A percentile compares a stretch with the other conserved stretches of the same genome.
These are phyloP conservation scores for Gardenia jasminoides DNA, from an alignment of 257 asterid genomes.

Conservation along the genomic window DNA sequence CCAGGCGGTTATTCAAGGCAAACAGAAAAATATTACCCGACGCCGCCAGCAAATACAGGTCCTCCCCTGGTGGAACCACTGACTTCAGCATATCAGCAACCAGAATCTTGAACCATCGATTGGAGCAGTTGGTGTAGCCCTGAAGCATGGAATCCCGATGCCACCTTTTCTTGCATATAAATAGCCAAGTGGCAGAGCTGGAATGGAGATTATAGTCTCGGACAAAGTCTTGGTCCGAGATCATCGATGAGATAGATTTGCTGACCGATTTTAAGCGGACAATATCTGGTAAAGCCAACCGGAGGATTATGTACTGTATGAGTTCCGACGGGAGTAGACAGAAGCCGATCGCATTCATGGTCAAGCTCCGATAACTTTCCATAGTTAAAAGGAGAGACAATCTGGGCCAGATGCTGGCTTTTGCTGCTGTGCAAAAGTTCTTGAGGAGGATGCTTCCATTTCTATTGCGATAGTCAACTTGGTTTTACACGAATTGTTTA, in stretches of 20 bases:
- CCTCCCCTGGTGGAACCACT: slow-evolving; percentile 44
- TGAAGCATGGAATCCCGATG: slow-evolving; percentile 40
- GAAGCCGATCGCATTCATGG: slow-evolving; percentile 37
- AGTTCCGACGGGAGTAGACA: slow-evolving; percentile 44
- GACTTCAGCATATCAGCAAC: slow-evolving; percentile 31
- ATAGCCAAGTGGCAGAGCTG: slow-evolving; percentile 35
- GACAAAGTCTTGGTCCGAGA: slow-evolving; percentile 35
- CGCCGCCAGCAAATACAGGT: slow-evolving; percentile 43
- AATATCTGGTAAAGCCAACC: slow-evolving; percentile 40
- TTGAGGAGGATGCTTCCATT: not conserved
- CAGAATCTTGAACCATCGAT: slow-evolving; percentile 36
- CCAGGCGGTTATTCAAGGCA: slow-evolving; percentile 39
- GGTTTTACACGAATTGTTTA: slow-evolving; percentile 7
- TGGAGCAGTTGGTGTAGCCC: slow-evolving; percentile 30
- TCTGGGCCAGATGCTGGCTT: not conserved
- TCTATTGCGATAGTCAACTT: slow-evolving; percentile 16
- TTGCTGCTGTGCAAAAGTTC: not conserved
- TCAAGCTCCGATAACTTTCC: slow-evolving; percentile 32
- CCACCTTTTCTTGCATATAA: slow-evolving; percentile 41
- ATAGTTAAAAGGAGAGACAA: slow-evolving; percentile 10
- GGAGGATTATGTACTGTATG: slow-evolving; percentile 37
- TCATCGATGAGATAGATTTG: slow-evolving; percentile 24
- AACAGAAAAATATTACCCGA: slow-evolving; percentile 41
- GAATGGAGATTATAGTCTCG: slow-evolving; percentile 36
- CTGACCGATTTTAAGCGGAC: slow-evolving; percentile 34